These are phyloP conservation scores for Sistotremastrum niveocremeum DNA, from an alignment of 768 basidiomycete species.

Conservation along the genomic window DNA sequence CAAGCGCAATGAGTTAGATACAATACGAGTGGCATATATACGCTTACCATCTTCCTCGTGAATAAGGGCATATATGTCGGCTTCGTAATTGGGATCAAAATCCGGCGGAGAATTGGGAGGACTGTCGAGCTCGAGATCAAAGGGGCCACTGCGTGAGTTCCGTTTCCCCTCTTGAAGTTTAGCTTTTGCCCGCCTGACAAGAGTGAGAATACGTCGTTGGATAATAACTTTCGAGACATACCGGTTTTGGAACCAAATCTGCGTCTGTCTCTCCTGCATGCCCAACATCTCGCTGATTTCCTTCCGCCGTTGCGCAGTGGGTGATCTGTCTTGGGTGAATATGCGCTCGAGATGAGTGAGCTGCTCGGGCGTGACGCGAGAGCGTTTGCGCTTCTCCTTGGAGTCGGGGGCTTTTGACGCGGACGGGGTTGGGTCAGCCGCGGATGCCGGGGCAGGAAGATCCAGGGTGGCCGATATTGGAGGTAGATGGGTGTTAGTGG, in stretches of 20 bases:
- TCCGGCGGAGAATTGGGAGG: conserved; percentile 39
- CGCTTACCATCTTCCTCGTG: conserved; percentile 67
- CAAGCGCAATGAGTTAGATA: neutral
- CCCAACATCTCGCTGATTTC: conserved; percentile 64
- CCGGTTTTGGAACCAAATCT: conserved; percentile 88
- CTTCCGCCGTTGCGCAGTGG: conserved; percentile 53
- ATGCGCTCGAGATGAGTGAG: conserved; percentile 61
- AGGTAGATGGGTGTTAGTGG: conserved; percentile 1
- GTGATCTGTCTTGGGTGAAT: conserved; percentile 56
- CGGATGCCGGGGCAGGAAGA: conserved; percentile 18
- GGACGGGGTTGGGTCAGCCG: conserved; percentile 22
- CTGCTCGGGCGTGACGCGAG: conserved; percentile 68
- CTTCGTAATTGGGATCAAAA: conserved; percentile 37
- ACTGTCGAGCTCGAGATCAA: conserved; percentile 13
- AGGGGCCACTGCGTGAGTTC: conserved; percentile 22
- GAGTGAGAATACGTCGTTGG: neutral
- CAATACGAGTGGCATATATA: neutral
- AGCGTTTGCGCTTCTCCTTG: conserved; percentile 58
- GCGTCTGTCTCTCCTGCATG: conserved; percentile 79
- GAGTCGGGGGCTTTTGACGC: conserved; percentile 13
- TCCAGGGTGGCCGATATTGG: too few species aligned
- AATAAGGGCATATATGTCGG: conserved; percentile 48
- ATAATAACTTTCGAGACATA: conserved; percentile 14
- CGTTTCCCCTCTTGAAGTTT: conserved; percentile 53
- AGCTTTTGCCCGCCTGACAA: conserved; percentile 62